phyloP scores from a whole-genome alignment of 768 basidiomycete genomes.

The Lactarius sanguifluus region DNA sequence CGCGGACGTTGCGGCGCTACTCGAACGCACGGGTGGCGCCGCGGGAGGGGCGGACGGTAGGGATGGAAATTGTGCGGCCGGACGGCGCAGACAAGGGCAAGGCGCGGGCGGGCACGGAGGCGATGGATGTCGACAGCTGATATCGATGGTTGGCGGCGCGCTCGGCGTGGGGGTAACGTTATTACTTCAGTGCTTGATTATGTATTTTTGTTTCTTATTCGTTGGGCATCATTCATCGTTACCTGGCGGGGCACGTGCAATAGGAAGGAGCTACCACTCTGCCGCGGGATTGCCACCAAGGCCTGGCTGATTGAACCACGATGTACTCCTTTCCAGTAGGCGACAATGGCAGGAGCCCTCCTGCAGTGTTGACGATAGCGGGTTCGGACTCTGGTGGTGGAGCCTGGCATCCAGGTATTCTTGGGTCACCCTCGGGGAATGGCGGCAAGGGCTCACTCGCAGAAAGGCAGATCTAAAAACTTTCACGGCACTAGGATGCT shows the following conservation, averaged over 20 bases:
- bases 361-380: constrained; percentile 65
- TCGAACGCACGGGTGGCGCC: constrained; percentile 32
- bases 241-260: constrained; percentile 2
- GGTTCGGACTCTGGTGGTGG: constrained; percentile 84
- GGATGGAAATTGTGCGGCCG: constrained; percentile 30
- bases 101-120: constrained; percentile 51
- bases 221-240: constrained; percentile 14
- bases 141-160: not conserved
- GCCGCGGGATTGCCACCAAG: not conserved
- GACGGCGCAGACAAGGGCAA: constrained; percentile 53
- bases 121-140: constrained; percentile 64
- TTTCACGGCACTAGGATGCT: constrained; percentile 74
- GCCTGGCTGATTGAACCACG: not conserved
- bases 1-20: constrained; percentile 52
- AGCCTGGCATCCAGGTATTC: constrained; percentile 82
- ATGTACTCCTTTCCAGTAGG: constrained; percentile 4
- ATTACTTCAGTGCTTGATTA: constrained; percentile 29
- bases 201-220: constrained; percentile 22
- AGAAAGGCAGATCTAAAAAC: constrained; percentile 82
- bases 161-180: constrained; percentile 31
- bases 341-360: not conserved
- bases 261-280: not conserved
- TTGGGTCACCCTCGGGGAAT: not conserved
- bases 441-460: not conserved
- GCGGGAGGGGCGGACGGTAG: constrained; percentile 33